Percentiles rank a stretch among this genome's conserved stretches.
phyloP scores from a whole-genome alignment of 1,139 yeast genomes.

The Saccharomyces hybrid region DNA sequence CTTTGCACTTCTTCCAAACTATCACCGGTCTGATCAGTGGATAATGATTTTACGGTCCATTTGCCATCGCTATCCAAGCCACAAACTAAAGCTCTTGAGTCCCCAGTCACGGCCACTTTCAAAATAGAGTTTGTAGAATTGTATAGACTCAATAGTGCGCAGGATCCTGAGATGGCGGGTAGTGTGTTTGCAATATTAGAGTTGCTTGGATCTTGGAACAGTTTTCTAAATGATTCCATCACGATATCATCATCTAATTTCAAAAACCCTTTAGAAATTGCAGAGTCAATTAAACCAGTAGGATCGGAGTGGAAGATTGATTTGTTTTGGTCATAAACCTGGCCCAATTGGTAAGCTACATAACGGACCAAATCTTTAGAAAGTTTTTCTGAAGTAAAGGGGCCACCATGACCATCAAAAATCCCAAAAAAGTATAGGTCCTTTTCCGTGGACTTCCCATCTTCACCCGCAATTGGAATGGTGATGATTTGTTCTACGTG shows the following conservation, averaged over 20 bases:
- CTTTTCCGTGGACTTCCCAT: conserved; percentile 36
- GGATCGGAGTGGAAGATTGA: conserved; percentile 11
- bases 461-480: conserved; percentile 49
- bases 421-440: conserved; percentile 96
- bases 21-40: conserved; percentile 92
- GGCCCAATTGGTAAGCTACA: conserved; percentile 72
- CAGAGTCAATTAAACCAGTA: conserved; percentile 42
- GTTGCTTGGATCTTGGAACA: conserved; percentile 53
- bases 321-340: conserved; percentile 35
- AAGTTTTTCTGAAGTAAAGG: conserved; percentile 81
- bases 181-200: conserved; percentile 54
- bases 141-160: conserved; percentile 82
- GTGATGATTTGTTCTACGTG: conserved; percentile 81
- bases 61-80: conserved; percentile 53
- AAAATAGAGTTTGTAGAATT: conserved; percentile 66
- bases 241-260: conserved; percentile 84
- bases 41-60: conserved; percentile 84
- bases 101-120: conserved; percentile 94
- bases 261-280: conserved; percentile 73
- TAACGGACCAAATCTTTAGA: conserved; percentile 69
- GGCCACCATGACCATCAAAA: conserved; percentile 96
- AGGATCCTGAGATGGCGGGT: conserved; percentile 94
- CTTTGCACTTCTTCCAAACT: conserved; percentile 82
- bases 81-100: conserved; percentile 87
- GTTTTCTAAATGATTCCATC: conserved; percentile 58